A percentile compares a stretch with the other conserved stretches of the same genome.
These are phyloP conservation scores for Syzygium grande DNA, from an alignment of 345 rosid genomes.

Conservation along the genomic window DNA sequence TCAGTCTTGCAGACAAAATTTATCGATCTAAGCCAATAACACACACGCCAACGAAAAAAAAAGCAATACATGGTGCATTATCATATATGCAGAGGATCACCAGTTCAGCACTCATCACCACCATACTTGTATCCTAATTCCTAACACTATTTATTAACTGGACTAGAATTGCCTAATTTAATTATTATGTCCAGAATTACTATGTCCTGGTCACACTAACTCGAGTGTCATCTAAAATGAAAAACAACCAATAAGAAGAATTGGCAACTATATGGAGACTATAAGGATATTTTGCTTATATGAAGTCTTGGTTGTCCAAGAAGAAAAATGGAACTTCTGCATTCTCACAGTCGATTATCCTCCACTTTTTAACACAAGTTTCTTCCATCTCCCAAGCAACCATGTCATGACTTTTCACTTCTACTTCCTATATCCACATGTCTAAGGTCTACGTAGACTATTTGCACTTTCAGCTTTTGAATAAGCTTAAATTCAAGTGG, in stretches of 20 bases:
- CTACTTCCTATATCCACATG: background rate
- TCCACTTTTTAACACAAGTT: background rate
- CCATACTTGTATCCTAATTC: background rate
- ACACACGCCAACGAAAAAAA: background rate
- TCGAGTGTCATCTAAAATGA: background rate
- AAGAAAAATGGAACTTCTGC: background rate
- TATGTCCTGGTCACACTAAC: background rate
- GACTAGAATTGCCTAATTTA: background rate
- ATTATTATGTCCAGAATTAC: background rate
- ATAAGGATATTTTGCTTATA: background rate
- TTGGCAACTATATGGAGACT: background rate
- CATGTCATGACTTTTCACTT: background rate
- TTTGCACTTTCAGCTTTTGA: background rate
- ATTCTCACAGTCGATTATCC: background rate
- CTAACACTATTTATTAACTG: background rate
- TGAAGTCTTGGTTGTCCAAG: background rate
- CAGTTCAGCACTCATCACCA: background rate
- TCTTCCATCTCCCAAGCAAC: background rate
- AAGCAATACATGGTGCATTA: background rate
- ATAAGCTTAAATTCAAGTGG: background rate
- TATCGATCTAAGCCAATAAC: background rate
- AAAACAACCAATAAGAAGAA: background rate
- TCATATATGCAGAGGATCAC: background rate
- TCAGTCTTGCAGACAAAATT: background rate
- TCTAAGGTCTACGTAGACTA: background rate